A percentile compares a stretch with the other conserved stretches of the same genome.
These are phyloP conservation scores for Kalmusia sp. DNA, from an alignment of 2,329 filamentous ascomycete genomes.

Conservation along the genomic window DNA sequence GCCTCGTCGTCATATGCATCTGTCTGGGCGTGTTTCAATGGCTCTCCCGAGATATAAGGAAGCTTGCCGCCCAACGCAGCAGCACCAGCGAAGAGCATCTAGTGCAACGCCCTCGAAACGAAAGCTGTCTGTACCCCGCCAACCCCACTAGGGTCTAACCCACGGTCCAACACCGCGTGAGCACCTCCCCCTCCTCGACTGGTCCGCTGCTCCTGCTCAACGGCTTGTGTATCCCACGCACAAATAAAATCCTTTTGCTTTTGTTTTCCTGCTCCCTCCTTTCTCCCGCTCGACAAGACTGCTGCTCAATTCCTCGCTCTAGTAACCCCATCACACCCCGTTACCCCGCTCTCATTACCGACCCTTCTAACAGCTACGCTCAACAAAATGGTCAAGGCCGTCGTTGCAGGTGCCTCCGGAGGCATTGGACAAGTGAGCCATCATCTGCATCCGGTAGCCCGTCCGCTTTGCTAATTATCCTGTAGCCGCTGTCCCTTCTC, in stretches of 20 bases:
- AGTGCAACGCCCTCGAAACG: conserved; percentile 3
- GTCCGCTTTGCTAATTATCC: conserved; percentile 10
- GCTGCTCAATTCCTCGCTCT: conserved; percentile 25
- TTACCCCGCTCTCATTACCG: conserved; percentile 22
- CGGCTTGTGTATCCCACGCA: conserved; percentile 27
- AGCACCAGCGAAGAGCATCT: not conserved
- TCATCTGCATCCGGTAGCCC: conserved; percentile 4
- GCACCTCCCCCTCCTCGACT: conserved; percentile 29
- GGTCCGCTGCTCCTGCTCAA: conserved; percentile 31
- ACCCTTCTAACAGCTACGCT: conserved; percentile 15
- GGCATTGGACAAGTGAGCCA: conserved; percentile 91
- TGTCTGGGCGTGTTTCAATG: conserved; percentile 3
- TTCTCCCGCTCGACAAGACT: conserved; percentile 14
- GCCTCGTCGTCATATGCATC: not conserved
- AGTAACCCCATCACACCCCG: conserved; percentile 12
- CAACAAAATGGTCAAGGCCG: conserved; percentile 50
- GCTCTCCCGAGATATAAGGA: not conserved
- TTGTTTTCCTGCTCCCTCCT: conserved; percentile 6
- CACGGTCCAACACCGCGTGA: conserved; percentile 10
- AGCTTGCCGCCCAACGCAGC: conserved; percentile 4
- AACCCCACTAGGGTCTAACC: not conserved
- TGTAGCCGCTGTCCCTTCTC: conserved; percentile 91
- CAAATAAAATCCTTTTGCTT: conserved; percentile 18
- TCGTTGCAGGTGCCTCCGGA: conserved; percentile 92
- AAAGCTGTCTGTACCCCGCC: conserved; percentile 5